Evolutionary conservation across 371 early-diverging fungal genomes (phyloP).

Genomic region (Nematocida sp.): DNA sequence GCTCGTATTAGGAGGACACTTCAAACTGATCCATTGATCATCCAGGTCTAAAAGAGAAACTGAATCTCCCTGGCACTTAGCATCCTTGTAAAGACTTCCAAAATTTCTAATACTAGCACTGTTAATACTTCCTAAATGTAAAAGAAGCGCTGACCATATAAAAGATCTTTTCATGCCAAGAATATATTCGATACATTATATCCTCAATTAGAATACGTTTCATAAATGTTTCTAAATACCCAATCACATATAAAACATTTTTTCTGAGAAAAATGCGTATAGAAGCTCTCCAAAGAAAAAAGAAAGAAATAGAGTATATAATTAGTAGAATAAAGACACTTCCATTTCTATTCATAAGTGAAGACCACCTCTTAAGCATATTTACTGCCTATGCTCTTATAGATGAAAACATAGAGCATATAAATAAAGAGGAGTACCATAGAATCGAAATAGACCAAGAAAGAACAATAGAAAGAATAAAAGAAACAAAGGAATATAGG

Average conservation of each 20-base stretch:
- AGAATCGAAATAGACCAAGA: not conserved
- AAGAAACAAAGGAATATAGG: constrained; percentile 12
- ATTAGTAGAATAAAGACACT: not conserved
- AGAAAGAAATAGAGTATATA: constrained; percentile 7
- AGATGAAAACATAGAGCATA: not conserved
- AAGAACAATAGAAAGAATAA: constrained; percentile 2
- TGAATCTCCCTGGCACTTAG: not conserved
- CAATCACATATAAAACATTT: not conserved
- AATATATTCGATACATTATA: not conserved
- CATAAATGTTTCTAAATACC: not conserved
- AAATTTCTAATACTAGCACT: not conserved
- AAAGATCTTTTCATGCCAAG: not conserved
- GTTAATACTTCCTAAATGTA: not conserved
- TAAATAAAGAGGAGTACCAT: constrained; percentile 16
- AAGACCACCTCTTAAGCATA: constrained; percentile 6
- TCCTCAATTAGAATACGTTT: not conserved
- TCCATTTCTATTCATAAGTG: not conserved
- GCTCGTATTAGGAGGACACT: not conserved
- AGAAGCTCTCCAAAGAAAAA: not conserved
- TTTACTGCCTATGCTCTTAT: not conserved
- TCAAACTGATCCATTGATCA: not conserved
- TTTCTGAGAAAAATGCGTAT: not conserved
- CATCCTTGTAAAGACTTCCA: not conserved
- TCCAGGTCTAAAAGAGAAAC: not conserved
- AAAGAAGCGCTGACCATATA: not conserved